These are phyloP conservation scores for Penicillium brasilianum DNA, from an alignment of 2,329 filamentous ascomycete genomes.

Conservation along the genomic window DNA sequence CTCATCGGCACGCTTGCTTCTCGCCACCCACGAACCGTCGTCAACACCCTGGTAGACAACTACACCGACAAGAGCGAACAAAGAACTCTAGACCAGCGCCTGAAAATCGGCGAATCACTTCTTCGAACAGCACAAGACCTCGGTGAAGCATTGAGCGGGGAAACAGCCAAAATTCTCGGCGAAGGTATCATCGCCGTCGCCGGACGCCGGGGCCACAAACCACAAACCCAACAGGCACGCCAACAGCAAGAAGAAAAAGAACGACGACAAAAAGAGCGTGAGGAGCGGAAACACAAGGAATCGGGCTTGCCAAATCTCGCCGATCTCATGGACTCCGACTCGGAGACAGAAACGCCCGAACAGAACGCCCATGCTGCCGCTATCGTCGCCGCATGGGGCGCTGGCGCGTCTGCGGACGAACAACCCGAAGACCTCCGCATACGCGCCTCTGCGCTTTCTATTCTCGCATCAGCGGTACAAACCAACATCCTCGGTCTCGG, in stretches of 20 bases:
- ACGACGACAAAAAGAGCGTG: constrained; percentile 33
- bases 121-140: constrained; percentile 49
- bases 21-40: constrained; percentile 47
- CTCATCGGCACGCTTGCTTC: constrained; percentile 48
- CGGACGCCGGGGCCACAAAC: constrained; percentile 45
- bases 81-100: constrained; percentile 44
- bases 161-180: constrained; percentile 44
- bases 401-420: constrained; percentile 42
- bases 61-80: constrained; percentile 48
- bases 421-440: constrained; percentile 51
- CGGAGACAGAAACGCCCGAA: constrained; percentile 43
- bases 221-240: constrained; percentile 40
- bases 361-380: constrained; percentile 41
- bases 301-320: constrained; percentile 19
- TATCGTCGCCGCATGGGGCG: constrained; percentile 49
- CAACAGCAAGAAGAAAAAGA: constrained; percentile 36
- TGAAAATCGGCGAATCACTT: constrained; percentile 50
- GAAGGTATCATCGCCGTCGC: constrained; percentile 48
- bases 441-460: constrained; percentile 51
- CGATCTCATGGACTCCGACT: constrained; percentile 30
- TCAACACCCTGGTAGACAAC: constrained; percentile 47
- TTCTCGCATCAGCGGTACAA: constrained; percentile 48
- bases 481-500: constrained; percentile 49
- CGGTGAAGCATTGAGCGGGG: constrained; percentile 43
- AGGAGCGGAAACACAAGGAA: constrained; percentile 35